Evolutionary conservation across 1,284 basidiomycete species (phyloP).

Genomic region (Ustilago shanxiensis): DNA sequence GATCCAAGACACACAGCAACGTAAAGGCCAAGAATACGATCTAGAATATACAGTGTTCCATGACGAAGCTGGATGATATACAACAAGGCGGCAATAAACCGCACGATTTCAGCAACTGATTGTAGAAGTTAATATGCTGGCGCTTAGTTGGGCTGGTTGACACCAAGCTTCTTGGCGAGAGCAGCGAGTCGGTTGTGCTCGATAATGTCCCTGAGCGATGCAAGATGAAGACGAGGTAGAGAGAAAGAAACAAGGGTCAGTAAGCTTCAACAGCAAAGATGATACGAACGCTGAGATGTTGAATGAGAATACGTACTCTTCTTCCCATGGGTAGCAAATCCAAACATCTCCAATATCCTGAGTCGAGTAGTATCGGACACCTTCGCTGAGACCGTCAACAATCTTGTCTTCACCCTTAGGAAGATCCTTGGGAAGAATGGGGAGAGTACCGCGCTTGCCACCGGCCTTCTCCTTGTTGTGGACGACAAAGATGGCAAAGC

Average conservation of each 20-base stretch:
- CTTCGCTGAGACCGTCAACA: slow-evolving; percentile 60
- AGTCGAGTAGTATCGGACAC: slow-evolving; percentile 67
- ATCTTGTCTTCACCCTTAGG: slow-evolving; percentile 56
- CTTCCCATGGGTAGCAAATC: slow-evolving; percentile 69
- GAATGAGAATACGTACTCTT: slow-evolving; percentile 26
- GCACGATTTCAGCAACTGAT: slow-evolving; percentile 2
- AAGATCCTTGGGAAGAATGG: slow-evolving; percentile 56
- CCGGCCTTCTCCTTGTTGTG: slow-evolving; percentile 67
- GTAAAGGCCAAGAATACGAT: background rate
- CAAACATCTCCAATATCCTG: slow-evolving; percentile 67
- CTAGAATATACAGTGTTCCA: slow-evolving; percentile 36
- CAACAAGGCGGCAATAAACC: slow-evolving; percentile 11
- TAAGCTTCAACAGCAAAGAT: background rate
- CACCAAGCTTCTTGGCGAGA: slow-evolving; percentile 62
- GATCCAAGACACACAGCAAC: background rate
- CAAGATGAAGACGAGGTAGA: background rate
- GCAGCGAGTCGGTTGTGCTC: slow-evolving; percentile 69
- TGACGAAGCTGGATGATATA: slow-evolving; percentile 38
- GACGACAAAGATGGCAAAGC: slow-evolving; percentile 70
- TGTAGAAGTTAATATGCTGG: background rate
- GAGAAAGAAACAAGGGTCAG: slow-evolving; percentile 1
- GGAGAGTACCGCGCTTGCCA: slow-evolving; percentile 65
- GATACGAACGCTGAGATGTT: background rate
- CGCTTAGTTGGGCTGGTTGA: slow-evolving; percentile 47
- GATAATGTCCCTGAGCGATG: slow-evolving; percentile 54